These are phyloP conservation scores for Eremomyces bilateralis DNA, from an alignment of 495 filamentous ascomycete species.

Conservation along the genomic window DNA sequence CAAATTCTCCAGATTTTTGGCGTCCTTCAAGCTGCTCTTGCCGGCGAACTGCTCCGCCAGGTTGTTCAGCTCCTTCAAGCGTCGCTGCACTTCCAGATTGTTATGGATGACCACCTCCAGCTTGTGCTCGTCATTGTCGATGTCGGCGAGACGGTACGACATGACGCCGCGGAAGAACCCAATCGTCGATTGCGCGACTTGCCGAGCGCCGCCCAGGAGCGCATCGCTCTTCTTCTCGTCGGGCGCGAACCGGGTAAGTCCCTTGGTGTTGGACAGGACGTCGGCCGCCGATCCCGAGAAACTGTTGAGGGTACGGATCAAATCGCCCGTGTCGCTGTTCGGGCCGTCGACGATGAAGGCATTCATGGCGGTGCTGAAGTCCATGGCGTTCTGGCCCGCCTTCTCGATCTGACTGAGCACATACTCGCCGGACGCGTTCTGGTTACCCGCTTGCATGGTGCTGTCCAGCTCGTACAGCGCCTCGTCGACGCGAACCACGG, in stretches of 20 bases:
- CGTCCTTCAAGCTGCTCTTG: constrained; percentile 56
- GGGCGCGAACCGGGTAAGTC: constrained; percentile 77
- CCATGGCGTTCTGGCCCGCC: constrained; percentile 78
- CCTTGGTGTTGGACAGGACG: constrained; percentile 90
- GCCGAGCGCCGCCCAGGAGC: constrained; percentile 55
- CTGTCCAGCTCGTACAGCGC: constrained; percentile 94
- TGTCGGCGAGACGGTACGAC: constrained; percentile 77
- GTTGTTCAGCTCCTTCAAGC: constrained; percentile 79
- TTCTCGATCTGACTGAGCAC: constrained; percentile 95
- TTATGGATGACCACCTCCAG: constrained; percentile 94
- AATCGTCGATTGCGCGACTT: constrained; percentile 71
- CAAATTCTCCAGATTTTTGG: constrained; percentile 66
- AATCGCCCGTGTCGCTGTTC: constrained; percentile 70
- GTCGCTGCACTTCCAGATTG: constrained; percentile 76
- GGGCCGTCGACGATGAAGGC: constrained; percentile 94
- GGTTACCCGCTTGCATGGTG: constrained; percentile 93
- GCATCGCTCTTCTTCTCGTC: constrained; percentile 87
- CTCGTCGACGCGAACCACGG: constrained; percentile 87
- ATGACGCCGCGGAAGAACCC: constrained; percentile 89
- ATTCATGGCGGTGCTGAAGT: constrained; percentile 95
- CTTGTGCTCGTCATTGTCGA: constrained; percentile 73
- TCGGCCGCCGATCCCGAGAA: constrained; percentile 83
- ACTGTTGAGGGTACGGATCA: constrained; percentile 78
- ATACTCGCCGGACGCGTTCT: constrained; percentile 89
- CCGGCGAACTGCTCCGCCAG: constrained; percentile 78